Evolutionary conservation across 2,329 filamentous ascomycete genomes (phyloP).

Genomic region (Bipolaris sorokiniana): DNA sequence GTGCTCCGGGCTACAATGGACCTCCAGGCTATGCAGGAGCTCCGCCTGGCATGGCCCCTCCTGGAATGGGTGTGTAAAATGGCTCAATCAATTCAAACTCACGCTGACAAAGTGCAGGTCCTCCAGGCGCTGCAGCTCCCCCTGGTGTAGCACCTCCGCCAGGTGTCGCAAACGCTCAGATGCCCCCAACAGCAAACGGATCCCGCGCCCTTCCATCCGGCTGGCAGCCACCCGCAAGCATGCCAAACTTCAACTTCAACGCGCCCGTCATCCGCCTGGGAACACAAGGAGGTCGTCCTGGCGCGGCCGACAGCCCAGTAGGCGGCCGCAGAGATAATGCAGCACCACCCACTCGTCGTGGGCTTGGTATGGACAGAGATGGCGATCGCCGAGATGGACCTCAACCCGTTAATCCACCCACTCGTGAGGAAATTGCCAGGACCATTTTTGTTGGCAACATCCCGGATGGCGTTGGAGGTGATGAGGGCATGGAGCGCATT

Average conservation of each 20-base stretch:
- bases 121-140: constrained; percentile 55
- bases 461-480: constrained; percentile 76
- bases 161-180: constrained; percentile 76
- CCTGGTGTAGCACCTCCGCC: constrained; percentile 76
- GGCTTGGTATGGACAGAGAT: constrained; percentile 64
- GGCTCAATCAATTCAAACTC: neutral
- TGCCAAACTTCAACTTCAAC: constrained; percentile 98
- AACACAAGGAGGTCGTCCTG: constrained; percentile 71
- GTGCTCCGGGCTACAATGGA: constrained; percentile 70
- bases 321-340: constrained; percentile 57
- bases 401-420: constrained; percentile 79
- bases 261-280: constrained; percentile 94
- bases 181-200: constrained; percentile 75
- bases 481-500: constrained; percentile 79
- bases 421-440: constrained; percentile 85
- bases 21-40: constrained; percentile 77
- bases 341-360: constrained; percentile 52
- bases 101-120: constrained; percentile 13
- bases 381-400: constrained; percentile 68
- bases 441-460: constrained; percentile 91
- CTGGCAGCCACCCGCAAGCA: constrained; percentile 87
- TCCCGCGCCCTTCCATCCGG: constrained; percentile 79
- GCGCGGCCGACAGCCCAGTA: constrained; percentile 50
- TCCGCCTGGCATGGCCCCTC: constrained; percentile 75
- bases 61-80: constrained; percentile 74